These are phyloP conservation scores for Chrysochromulina parva DNA, from an alignment of 78 protist species.

Conservation along the genomic window DNA sequence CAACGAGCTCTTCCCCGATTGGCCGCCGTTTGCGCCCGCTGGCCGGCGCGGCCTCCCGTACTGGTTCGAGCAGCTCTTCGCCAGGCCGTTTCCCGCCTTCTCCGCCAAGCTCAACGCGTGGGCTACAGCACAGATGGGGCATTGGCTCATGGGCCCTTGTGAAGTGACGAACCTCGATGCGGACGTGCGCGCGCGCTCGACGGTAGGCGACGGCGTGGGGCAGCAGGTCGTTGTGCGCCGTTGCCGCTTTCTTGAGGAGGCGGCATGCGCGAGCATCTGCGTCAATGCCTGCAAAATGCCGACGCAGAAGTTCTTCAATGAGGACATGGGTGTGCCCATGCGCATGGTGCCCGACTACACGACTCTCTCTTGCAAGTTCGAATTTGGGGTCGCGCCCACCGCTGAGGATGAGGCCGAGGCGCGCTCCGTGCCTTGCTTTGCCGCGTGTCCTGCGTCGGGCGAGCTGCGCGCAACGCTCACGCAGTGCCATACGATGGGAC, in stretches of 20 bases:
- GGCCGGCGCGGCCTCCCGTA: not conserved
- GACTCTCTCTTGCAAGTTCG: not conserved
- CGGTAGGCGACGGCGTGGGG: not conserved
- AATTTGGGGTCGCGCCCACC: not conserved
- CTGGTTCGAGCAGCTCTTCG: slow-evolving; percentile 1
- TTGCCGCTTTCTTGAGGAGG: not conserved
- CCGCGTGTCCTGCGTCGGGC: not conserved
- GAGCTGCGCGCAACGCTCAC: too few relatives aligned
- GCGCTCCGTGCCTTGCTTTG: not conserved
- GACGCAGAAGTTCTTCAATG: not conserved
- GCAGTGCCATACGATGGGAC: too few relatives aligned
- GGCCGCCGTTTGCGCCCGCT: not conserved
- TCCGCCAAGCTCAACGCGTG: not conserved
- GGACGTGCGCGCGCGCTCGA: not conserved
- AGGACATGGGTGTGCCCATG: not conserved
- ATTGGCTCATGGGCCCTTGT: slow-evolving; percentile 12
- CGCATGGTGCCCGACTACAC: not conserved
- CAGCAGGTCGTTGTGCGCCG: not conserved
- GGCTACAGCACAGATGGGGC: not conserved
- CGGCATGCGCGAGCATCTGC: not conserved
- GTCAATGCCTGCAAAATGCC: slow-evolving; percentile 14
- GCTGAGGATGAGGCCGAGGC: slow-evolving; percentile 5
- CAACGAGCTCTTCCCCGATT: not conserved
- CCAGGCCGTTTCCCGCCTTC: not conserved
- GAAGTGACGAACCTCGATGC: not conserved